Evolutionary conservation across 352 stramenopile species (phyloP).

Genomic region (Phytophthora ramorum): DNA sequence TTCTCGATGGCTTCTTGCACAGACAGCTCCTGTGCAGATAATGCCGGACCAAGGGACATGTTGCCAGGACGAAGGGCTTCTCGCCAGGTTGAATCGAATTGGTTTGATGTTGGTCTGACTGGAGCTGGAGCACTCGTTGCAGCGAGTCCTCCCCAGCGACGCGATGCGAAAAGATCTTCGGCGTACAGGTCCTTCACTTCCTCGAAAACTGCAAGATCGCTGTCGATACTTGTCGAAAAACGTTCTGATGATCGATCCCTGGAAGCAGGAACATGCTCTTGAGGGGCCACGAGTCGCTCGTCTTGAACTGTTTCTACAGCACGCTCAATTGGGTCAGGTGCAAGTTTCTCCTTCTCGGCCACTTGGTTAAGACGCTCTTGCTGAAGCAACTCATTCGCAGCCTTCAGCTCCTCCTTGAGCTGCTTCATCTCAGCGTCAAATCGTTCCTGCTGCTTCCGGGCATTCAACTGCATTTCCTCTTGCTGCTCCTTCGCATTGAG

Average conservation of each 20-base stretch:
- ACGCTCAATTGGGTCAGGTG: slow-evolving; percentile 34
- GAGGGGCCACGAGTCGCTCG: neutral
- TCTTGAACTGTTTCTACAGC: neutral
- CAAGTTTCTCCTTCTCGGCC: slow-evolving; percentile 49
- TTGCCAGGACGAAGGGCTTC: neutral
- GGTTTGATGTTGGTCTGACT: neutral
- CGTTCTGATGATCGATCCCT: slow-evolving; percentile 12
- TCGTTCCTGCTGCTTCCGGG: slow-evolving; percentile 32
- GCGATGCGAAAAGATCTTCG: slow-evolving; percentile 42
- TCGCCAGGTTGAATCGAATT: slow-evolving; percentile 13
- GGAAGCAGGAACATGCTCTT: neutral
- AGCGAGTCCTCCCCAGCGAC: slow-evolving; percentile 20
- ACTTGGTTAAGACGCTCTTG: slow-evolving; percentile 50
- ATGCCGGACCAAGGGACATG: neutral
- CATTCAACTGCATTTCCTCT: slow-evolving; percentile 46
- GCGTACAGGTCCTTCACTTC: slow-evolving; percentile 49
- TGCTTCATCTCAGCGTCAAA: slow-evolving; percentile 42
- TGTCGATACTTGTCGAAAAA: slow-evolving; percentile 19
- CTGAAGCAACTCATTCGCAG: slow-evolving; percentile 57
- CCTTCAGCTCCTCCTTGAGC: slow-evolving; percentile 47
- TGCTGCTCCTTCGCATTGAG: slow-evolving; percentile 63
- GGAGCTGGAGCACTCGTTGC: neutral
- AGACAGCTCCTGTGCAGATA: slow-evolving; percentile 21
- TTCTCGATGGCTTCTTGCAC: slow-evolving; percentile 36
- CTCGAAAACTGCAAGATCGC: slow-evolving; percentile 55